Conservation (phyloP, 2,329 filamentous ascomycete species). For the Moelleriella libera region DNA sequence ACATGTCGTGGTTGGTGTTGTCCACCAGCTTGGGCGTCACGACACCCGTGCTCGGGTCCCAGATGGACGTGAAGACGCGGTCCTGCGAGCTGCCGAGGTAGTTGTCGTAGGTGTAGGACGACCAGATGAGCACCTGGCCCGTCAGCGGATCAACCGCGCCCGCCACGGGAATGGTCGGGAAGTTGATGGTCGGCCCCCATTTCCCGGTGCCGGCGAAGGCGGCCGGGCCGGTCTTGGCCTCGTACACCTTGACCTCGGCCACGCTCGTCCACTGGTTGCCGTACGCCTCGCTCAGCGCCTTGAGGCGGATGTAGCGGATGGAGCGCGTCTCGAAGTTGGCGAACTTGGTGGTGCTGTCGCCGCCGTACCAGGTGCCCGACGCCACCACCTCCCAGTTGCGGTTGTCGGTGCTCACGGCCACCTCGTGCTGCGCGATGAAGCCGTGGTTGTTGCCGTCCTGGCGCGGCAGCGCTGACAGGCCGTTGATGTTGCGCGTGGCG, state of each 20-base stretch:
- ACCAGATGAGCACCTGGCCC: constrained; percentile 4
- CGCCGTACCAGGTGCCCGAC: constrained; percentile 13
- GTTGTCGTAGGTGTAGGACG: constrained; percentile 5
- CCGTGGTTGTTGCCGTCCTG: constrained; percentile 12
- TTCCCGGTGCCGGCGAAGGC: constrained; percentile 11
- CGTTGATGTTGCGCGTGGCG: constrained; percentile 11
- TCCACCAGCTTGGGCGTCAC: constrained; percentile 15
- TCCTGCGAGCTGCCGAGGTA: constrained; percentile 4
- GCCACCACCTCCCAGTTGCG: constrained; percentile 13
- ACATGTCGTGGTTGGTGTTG: constrained; percentile 38
- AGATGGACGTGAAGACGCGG: constrained; percentile 6
- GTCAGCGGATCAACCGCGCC: constrained; percentile 2
- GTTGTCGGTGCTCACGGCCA: constrained; percentile 14
- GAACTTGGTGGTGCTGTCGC: constrained; percentile 14
- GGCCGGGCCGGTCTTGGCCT: constrained; percentile 9
- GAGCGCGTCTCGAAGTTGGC: constrained; percentile 17
- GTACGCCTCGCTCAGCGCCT: constrained; percentile 14
- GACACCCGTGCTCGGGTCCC: constrained; percentile 6
- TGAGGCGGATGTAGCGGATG: constrained; percentile 15
- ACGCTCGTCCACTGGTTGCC: constrained; percentile 16
- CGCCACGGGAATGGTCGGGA: constrained; percentile 19
- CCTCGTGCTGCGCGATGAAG: constrained; percentile 13
- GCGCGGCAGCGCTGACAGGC: constrained; percentile 15
- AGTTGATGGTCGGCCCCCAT: constrained; percentile 20
- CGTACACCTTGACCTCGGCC: constrained; percentile 17